Conservation (phyloP, 345 rosid genomes). For the Hibiscus tridactylites region DNA sequence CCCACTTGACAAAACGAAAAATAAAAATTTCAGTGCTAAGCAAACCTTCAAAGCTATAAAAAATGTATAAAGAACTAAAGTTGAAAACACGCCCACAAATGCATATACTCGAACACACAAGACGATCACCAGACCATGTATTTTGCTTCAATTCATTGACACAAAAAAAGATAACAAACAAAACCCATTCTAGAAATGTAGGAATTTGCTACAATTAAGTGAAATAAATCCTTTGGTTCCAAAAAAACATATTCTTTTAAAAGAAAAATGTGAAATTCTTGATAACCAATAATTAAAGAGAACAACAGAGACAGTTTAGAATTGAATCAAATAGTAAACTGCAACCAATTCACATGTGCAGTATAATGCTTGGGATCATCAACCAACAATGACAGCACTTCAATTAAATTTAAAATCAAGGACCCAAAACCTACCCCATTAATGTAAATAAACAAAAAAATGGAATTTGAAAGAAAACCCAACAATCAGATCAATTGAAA, state of each 20-base stretch:
- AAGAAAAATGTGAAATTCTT: neutral
- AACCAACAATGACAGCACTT: slow-evolving; percentile 1
- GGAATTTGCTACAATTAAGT: neutral
- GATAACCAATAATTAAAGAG: neutral
- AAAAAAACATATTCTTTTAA: neutral
- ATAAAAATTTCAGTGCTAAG: neutral
- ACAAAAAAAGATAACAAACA: neutral
- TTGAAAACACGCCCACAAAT: neutral
- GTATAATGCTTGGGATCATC: neutral
- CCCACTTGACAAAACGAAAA: neutral
- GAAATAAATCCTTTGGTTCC: neutral
- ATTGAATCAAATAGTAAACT: slow-evolving; percentile 5
- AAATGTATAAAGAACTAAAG: neutral
- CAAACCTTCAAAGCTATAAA: neutral
- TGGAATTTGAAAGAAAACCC: slow-evolving; percentile 3
- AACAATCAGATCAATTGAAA: neutral
- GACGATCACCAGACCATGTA: neutral
- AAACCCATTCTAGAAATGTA: neutral
- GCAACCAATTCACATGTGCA: neutral
- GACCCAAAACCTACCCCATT: slow-evolving; percentile 3
- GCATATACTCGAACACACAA: neutral
- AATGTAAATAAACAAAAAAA: neutral
- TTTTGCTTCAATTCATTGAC: neutral
- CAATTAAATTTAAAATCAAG: neutral
- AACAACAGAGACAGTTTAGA: neutral